Evolutionary conservation across 108 stramenopile genomes (phyloP).

Genomic region (Pseudonitzschia multiseries): DNA sequence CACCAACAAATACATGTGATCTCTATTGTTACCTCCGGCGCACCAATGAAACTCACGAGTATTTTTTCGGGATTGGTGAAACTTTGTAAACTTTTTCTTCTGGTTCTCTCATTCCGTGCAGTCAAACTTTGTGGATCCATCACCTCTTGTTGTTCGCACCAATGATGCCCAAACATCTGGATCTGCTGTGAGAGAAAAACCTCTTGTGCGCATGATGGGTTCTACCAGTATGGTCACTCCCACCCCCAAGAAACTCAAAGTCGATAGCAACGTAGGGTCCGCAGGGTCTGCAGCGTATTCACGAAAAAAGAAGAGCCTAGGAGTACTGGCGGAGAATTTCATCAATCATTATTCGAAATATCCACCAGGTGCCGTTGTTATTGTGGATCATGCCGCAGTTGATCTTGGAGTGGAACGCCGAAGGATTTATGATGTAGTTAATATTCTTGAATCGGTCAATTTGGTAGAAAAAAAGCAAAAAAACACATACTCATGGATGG

Average conservation of each 20-base stretch:
- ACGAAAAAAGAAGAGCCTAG: slow-evolving; percentile 85
- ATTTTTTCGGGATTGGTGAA: too few relatives aligned
- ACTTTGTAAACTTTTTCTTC: background rate
- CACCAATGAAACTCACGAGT: too few relatives aligned
- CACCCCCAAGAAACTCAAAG: slow-evolving; percentile 40
- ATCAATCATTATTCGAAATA: slow-evolving; percentile 37
- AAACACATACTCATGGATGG: slow-evolving; percentile 91
- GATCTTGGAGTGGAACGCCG: slow-evolving; percentile 87
- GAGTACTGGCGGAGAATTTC: slow-evolving; percentile 72
- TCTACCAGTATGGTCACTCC: slow-evolving; percentile 39
- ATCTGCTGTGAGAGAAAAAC: background rate
- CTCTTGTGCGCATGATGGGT: slow-evolving; percentile 8
- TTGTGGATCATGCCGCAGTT: slow-evolving; percentile 70
- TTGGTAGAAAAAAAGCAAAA: slow-evolving; percentile 79
- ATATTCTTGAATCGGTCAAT: slow-evolving; percentile 86
- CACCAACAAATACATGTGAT: too few relatives aligned
- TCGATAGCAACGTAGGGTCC: slow-evolving; percentile 1
- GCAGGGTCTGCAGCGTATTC: slow-evolving; percentile 29
- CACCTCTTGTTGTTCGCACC: slow-evolving; percentile 3
- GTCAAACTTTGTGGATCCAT: slow-evolving; percentile 14
- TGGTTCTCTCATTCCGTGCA: background rate
- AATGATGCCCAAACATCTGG: slow-evolving; percentile 3
- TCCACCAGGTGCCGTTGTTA: slow-evolving; percentile 31
- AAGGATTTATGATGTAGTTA: slow-evolving; percentile 94
- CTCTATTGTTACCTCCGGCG: too few relatives aligned